A percentile compares a stretch with the other conserved stretches of the same genome.
Evolutionary conservation across 179 eudicot genomes (phyloP).

Genomic region (Drosera spatulata): DNA sequence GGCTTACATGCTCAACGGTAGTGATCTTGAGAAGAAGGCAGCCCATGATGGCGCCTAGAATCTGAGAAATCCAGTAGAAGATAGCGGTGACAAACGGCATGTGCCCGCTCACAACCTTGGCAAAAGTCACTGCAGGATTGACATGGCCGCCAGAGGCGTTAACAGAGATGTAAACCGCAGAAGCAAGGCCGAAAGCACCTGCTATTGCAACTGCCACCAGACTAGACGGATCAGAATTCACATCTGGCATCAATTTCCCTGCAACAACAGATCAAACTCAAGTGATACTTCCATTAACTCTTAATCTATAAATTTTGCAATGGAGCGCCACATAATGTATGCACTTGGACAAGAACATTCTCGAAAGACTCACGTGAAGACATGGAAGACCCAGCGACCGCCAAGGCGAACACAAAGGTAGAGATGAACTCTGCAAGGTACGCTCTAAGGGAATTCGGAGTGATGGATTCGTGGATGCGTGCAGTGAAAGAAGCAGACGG

Average conservation of each 20-base stretch:
- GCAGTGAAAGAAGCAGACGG: constrained; percentile 41
- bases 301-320: not conserved
- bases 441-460: constrained; percentile 47
- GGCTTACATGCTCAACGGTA: constrained; percentile 50
- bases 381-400: constrained; percentile 67
- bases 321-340: not conserved
- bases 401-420: constrained; percentile 72
- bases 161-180: constrained; percentile 49
- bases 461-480: constrained; percentile 38
- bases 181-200: constrained; percentile 41
- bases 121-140: constrained; percentile 84
- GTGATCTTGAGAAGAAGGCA: constrained; percentile 55
- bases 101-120: constrained; percentile 70
- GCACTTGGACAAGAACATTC: not conserved
- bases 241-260: constrained; percentile 58
- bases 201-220: constrained; percentile 55
- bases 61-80: constrained; percentile 71
- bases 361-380: constrained; percentile 35
- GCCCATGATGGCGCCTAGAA: constrained; percentile 68
- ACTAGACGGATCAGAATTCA: constrained; percentile 38
- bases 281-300: not conserved
- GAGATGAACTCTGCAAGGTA: constrained; percentile 88
- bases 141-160: constrained; percentile 66
- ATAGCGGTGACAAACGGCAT: constrained; percentile 54
- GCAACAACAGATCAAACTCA: not conserved